Conservation (phyloP, 169 alveolate genomes). For the Fabrea salina region DNA sequence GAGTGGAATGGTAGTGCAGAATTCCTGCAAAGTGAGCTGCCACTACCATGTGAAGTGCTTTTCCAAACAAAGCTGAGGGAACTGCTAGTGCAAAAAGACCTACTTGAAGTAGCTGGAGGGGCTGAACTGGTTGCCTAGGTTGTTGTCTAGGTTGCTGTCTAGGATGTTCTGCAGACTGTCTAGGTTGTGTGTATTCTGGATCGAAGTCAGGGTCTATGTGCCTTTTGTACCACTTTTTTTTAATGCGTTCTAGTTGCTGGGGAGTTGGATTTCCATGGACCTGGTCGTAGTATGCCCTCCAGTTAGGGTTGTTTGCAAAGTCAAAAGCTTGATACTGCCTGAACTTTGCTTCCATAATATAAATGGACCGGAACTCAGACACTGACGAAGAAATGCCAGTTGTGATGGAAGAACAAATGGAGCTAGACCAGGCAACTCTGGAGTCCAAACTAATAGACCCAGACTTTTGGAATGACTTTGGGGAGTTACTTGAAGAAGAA, state of each 20-base stretch:
- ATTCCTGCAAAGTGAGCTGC: slow-evolving; percentile 14
- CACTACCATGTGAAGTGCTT: not conserved
- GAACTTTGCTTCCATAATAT: no score
- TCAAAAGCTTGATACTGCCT: no score
- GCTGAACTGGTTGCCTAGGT: not conserved
- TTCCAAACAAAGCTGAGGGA: slow-evolving; percentile 4
- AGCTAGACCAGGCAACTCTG: no score
- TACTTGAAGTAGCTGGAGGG: not conserved
- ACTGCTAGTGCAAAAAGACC: not conserved
- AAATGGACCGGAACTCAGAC: no score
- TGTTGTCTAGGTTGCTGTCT: not conserved
- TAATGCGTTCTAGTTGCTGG: not conserved
- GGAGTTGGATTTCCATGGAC: not conserved
- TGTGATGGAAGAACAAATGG: no score
- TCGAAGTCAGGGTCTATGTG: slow-evolving; percentile 4
- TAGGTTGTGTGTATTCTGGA: not conserved
- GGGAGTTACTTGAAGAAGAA: no score
- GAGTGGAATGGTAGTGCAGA: not conserved
- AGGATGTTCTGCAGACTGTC: not conserved
- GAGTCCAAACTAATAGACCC: no score
- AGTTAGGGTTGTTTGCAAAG: not conserved
- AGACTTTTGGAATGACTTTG: no score
- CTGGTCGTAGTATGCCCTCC: not conserved
- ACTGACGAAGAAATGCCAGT: no score
- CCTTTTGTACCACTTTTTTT: slow-evolving; percentile 5